Evolutionary conservation across 1,284 basidiomycete genomes (phyloP).

Genomic region (Takashimella tepidaria): DNA sequence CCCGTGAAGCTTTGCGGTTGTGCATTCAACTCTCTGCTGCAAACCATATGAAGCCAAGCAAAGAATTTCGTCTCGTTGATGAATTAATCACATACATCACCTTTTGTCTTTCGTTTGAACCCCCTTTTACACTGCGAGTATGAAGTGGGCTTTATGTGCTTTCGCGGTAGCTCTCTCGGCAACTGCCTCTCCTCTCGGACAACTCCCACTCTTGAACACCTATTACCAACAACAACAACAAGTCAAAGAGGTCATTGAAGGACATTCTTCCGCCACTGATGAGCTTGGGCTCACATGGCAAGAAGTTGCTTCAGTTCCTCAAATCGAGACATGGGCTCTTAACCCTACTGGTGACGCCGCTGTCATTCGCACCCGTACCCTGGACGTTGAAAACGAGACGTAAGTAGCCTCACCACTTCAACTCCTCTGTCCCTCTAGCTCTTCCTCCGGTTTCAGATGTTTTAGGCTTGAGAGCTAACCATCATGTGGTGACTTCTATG

Average conservation of each 20-base stretch:
- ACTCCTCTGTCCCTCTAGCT: no score
- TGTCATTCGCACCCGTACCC: slow-evolving; percentile 7
- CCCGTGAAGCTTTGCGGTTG: no score
- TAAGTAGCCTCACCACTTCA: background rate
- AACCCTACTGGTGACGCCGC: slow-evolving; percentile 23
- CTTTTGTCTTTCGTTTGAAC: no score
- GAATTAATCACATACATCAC: no score
- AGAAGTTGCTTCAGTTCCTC: background rate
- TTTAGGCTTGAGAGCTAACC: no score
- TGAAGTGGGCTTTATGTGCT: background rate
- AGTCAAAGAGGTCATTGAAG: background rate
- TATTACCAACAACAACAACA: background rate
- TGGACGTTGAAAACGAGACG: background rate
- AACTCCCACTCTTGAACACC: background rate
- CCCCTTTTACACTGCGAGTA: no score
- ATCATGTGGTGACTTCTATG: background rate
- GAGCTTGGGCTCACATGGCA: slow-evolving; percentile 4
- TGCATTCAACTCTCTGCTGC: no score
- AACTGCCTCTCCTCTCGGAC: background rate
- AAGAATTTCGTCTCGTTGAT: no score
- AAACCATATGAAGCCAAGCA: no score
- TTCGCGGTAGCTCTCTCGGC: background rate
- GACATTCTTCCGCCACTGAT: no score
- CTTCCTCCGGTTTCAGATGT: no score
- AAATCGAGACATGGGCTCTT: slow-evolving; percentile 20